Evolutionary conservation across 352 stramenopile species (phyloP).

Genomic region (Globisporangium sylvaticum): DNA sequence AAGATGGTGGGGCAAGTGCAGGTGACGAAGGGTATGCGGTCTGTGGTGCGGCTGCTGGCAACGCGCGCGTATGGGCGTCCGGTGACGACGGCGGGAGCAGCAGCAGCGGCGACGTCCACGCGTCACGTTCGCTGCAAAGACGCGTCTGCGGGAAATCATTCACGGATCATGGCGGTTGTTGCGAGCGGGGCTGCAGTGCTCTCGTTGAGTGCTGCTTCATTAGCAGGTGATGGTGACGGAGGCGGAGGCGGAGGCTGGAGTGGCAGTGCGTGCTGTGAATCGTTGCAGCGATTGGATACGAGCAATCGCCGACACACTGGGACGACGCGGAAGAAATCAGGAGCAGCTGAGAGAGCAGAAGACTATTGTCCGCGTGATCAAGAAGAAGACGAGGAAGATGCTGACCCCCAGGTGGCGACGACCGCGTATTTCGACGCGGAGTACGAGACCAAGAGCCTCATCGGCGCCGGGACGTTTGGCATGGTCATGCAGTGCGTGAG

Average conservation of each 20-base stretch:
- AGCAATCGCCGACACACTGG: constrained; percentile 6
- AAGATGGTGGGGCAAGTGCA: background rate
- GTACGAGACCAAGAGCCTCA: constrained; percentile 57
- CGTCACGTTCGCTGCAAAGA: background rate
- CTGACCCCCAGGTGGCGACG: background rate
- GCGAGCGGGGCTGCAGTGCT: background rate
- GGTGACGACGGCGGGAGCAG: background rate
- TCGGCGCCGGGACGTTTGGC: constrained; percentile 73
- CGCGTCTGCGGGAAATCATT: background rate
- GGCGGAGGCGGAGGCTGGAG: too few relatives aligned
- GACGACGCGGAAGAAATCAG: constrained; percentile 16
- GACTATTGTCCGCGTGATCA: background rate
- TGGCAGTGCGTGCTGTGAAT: constrained; percentile 4
- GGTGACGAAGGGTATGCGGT: background rate
- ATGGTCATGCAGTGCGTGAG: constrained; percentile 80
- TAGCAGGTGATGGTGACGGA: background rate
- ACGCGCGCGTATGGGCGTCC: too few relatives aligned
- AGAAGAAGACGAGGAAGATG: background rate
- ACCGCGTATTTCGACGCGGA: constrained; percentile 52
- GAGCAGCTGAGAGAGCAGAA: background rate
- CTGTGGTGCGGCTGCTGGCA: background rate
- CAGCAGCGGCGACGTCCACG: background rate
- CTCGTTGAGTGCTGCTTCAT: background rate
- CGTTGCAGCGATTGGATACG: constrained; percentile 4
- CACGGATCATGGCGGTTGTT: background rate